Evolutionary conservation across 768 basidiomycete species (phyloP).

Genomic region (Imleria badia): DNA sequence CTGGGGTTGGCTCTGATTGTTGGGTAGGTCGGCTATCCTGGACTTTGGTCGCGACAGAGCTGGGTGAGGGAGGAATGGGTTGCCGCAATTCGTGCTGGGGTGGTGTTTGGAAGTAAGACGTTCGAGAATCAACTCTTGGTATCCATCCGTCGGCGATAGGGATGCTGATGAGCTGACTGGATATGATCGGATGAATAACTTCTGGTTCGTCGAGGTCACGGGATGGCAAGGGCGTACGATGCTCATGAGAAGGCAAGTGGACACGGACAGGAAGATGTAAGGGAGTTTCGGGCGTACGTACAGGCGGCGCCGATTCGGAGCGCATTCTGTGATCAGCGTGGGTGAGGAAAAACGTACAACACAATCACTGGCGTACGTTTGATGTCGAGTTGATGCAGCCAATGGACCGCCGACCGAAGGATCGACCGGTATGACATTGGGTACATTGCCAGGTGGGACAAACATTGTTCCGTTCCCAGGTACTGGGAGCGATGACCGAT

Average conservation of each 20-base stretch:
- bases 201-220: constrained; percentile 19
- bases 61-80: constrained; percentile 15
- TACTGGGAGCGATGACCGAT: too few relatives aligned
- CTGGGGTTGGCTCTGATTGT: too few relatives aligned
- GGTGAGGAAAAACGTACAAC: constrained; percentile 4
- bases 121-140: constrained; percentile 28
- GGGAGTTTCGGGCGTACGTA: constrained; percentile 20
- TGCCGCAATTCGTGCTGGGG: constrained; percentile 20
- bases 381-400: constrained; percentile 8
- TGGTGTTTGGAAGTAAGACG: constrained; percentile 23
- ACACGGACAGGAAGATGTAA: constrained; percentile 20
- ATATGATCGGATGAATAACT: constrained; percentile 26
- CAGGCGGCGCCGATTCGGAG: too few relatives aligned
- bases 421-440: too few relatives aligned
- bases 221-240: constrained; percentile 8
- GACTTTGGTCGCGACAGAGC: constrained; percentile 11
- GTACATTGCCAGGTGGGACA: too few relatives aligned
- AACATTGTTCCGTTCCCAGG: too few relatives aligned
- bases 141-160: constrained; percentile 32
- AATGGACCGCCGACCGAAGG: too few relatives aligned
- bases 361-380: constrained; percentile 24
- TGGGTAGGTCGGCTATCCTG: constrained; percentile 9
- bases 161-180: background rate
- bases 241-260: constrained; percentile 21
- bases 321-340: constrained; percentile 21